A percentile compares a stretch with the other conserved stretches of the same genome.
Conservation (phyloP, 352 stramenopile genomes). For the Phytopythium ostracodes region DNA sequence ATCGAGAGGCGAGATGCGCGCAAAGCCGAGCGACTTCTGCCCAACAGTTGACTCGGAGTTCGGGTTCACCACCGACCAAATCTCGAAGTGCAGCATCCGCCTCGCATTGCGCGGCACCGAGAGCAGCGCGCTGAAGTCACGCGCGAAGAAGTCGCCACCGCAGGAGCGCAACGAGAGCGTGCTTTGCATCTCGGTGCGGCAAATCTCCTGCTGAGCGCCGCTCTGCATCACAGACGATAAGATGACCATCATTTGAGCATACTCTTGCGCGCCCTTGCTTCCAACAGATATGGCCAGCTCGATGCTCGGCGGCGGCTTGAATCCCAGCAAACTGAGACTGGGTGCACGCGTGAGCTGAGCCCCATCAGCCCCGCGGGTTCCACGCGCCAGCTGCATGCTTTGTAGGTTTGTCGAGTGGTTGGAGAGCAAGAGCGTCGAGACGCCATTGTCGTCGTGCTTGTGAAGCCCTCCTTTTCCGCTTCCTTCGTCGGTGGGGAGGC, state of each 20-base stretch:
- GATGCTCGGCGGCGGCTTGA: constrained; percentile 58
- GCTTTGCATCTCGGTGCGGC: constrained; percentile 73
- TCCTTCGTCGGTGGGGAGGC: constrained; percentile 19
- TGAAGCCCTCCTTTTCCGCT: background rate
- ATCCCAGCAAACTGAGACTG: constrained; percentile 60
- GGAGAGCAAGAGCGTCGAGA: constrained; percentile 28
- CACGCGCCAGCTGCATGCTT: constrained; percentile 9
- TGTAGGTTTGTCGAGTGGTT: constrained; percentile 9
- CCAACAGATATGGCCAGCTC: constrained; percentile 76
- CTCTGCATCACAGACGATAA: constrained; percentile 51
- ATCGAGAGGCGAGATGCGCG: constrained; percentile 66
- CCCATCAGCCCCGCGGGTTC: background rate
- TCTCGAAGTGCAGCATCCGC: constrained; percentile 76
- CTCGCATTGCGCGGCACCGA: constrained; percentile 59
- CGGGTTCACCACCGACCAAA: constrained; percentile 61
- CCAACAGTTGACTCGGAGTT: constrained; percentile 44
- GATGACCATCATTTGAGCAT: constrained; percentile 72
- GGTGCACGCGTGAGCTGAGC: constrained; percentile 36
- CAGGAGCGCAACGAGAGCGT: constrained; percentile 64
- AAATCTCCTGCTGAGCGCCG: constrained; percentile 50
- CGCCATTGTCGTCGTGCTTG: constrained; percentile 39
- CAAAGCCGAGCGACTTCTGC: constrained; percentile 72
- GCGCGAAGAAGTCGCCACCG: constrained; percentile 67
- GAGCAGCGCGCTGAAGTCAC: constrained; percentile 74
- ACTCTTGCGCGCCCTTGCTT: constrained; percentile 60